Conservation (phyloP, 345 rosid species). For the Eucalyptus shirleyi region DNA sequence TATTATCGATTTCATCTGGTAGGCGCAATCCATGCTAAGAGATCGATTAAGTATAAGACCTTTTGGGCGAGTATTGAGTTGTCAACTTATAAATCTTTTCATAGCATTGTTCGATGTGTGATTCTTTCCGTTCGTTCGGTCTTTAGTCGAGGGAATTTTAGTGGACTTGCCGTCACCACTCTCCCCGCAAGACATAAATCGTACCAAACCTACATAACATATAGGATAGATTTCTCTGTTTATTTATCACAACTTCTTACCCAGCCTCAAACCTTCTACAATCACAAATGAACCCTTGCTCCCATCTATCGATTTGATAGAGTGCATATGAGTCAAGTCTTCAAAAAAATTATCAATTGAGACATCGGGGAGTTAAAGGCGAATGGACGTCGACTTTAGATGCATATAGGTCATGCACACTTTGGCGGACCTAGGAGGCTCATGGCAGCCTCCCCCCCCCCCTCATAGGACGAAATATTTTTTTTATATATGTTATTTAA, state of each 20-base stretch:
- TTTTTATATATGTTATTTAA: too few species aligned
- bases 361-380: background rate
- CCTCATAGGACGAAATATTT: too few species aligned
- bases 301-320: background rate
- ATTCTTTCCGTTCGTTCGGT: background rate
- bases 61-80: background rate
- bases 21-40: background rate
- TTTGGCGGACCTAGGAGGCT: too few species aligned
- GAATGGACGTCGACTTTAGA: background rate
- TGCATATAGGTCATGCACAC: too few species aligned
- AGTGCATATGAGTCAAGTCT: background rate
- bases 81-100: background rate
- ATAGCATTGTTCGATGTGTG: background rate
- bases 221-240: background rate
- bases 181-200: background rate
- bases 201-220: background rate
- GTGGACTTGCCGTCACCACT: background rate
- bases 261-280: background rate
- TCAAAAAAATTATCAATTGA: too few species aligned
- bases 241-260: background rate
- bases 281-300: background rate
- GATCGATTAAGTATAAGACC: background rate
- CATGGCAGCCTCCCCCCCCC: too few species aligned
- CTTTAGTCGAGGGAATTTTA: background rate
- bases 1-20: background rate